A percentile compares a stretch with the other conserved stretches of the same genome.
phyloP scores from a whole-genome alignment of 2,329 filamentous ascomycete species.

The Hymenoscyphus linearis region DNA sequence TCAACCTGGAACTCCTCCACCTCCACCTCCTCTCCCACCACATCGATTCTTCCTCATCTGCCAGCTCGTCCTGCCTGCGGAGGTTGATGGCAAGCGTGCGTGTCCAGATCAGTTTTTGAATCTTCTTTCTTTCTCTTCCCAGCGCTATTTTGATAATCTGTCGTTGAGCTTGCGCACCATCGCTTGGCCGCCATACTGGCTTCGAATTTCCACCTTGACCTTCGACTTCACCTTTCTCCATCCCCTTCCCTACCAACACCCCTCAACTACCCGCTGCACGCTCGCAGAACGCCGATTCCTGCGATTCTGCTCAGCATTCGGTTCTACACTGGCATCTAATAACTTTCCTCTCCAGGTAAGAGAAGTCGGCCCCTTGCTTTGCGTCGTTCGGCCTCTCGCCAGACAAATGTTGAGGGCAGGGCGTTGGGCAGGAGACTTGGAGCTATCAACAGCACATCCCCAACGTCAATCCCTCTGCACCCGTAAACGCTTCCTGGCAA shows the following conservation, averaged over 20 bases:
- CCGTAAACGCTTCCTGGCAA: background rate
- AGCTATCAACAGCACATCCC: conserved; percentile 9
- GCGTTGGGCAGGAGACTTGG: conserved; percentile 19
- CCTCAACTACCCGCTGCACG: conserved; percentile 9
- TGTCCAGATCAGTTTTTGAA: conserved; percentile 16
- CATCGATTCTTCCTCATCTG: conserved; percentile 5
- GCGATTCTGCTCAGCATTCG: background rate
- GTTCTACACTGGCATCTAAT: background rate
- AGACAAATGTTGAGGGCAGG: conserved; percentile 4
- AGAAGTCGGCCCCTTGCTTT: conserved; percentile 19
- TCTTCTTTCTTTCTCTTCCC: conserved; percentile 24
- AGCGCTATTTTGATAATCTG: conserved; percentile 22
- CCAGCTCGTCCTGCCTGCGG: conserved; percentile 9
- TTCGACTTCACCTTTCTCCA: background rate
- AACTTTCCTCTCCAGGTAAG: conserved; percentile 24
- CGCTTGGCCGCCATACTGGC: conserved; percentile 17
- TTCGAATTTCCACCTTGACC: conserved; percentile 8
- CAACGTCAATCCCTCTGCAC: conserved; percentile 9
- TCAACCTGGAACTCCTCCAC: conserved; percentile 1
- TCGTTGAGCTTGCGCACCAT: conserved; percentile 23
- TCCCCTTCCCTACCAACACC: conserved; percentile 8
- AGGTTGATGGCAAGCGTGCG: conserved; percentile 27
- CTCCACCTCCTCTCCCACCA: conserved; percentile 8
- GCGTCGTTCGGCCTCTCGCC: conserved; percentile 24
- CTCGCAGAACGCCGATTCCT: conserved; percentile 9